phyloP scores from a whole-genome alignment of 2,329 filamentous ascomycete genomes.

The Pestalotiopsis fici region DNA sequence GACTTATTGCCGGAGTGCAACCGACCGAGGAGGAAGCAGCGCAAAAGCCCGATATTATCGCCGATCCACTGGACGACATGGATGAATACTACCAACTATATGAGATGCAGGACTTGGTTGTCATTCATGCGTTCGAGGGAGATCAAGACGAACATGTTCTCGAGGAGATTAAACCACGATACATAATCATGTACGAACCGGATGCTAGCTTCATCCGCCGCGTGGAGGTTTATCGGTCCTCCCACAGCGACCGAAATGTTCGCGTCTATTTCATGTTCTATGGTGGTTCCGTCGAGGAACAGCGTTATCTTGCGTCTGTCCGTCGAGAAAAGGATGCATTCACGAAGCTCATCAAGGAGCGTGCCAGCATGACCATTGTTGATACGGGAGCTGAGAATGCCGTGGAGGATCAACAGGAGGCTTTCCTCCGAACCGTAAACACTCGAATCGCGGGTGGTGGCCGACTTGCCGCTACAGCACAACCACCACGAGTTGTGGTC shows the following conservation, averaged over 20 bases:
- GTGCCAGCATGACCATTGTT: slow-evolving; percentile 88
- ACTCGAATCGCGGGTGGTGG: slow-evolving; percentile 95
- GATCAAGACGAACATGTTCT: slow-evolving; percentile 96
- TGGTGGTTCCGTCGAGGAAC: slow-evolving; percentile 90
- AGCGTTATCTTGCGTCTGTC: slow-evolving; percentile 85
- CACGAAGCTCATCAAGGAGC: slow-evolving; percentile 90
- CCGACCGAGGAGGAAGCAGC: slow-evolving; percentile 76
- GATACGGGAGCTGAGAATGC: slow-evolving; percentile 72
- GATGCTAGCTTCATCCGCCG: slow-evolving; percentile 91
- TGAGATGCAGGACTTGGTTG: slow-evolving; percentile 84
- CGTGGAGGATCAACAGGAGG: slow-evolving; percentile 81
- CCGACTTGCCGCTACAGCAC: slow-evolving; percentile 76
- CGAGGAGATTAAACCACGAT: slow-evolving; percentile 88
- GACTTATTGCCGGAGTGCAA: slow-evolving; percentile 79
- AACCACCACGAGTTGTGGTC: slow-evolving; percentile 88
- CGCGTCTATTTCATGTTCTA: slow-evolving; percentile 98
- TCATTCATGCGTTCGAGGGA: slow-evolving; percentile 91
- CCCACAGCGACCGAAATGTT: slow-evolving; percentile 85
- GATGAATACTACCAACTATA: slow-evolving; percentile 91
- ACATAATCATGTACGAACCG: slow-evolving; percentile 98
- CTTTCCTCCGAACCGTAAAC: slow-evolving; percentile 92
- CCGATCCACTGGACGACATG: slow-evolving; percentile 86
- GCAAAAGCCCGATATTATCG: slow-evolving; percentile 72
- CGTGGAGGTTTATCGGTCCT: slow-evolving; percentile 94
- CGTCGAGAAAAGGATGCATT: slow-evolving; percentile 97